Percentiles rank a stretch among this genome's conserved stretches.
Evolutionary conservation across 2,329 filamentous ascomycete species (phyloP).

Genomic region (Fusarium sp.): DNA sequence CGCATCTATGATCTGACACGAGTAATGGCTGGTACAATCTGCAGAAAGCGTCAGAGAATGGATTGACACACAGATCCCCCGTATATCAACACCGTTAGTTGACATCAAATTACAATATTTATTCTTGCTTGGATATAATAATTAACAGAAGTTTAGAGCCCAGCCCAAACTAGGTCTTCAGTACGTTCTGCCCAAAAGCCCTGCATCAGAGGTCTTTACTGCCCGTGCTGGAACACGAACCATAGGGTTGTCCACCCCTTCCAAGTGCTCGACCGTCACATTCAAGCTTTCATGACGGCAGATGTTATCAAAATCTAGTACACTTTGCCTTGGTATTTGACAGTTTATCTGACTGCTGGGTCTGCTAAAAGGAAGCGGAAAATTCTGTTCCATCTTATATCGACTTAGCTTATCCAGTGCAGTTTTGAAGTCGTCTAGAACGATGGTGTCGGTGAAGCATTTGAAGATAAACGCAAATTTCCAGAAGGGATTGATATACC

Average conservation of each 20-base stretch:
- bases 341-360: background rate
- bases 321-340: background rate
- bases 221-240: background rate
- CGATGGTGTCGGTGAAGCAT: slow-evolving; percentile 74
- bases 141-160: no score
- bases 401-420: slow-evolving; percentile 54
- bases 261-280: slow-evolving; percentile 5
- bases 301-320: rapidly evolving
- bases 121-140: no score
- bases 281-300: background rate
- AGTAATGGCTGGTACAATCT: no score
- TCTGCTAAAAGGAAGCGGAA: slow-evolving; percentile 30
- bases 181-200: background rate
- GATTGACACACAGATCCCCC: no score
- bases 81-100: no score
- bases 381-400: slow-evolving; percentile 27
- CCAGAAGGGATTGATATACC: slow-evolving; percentile 36
- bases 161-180: no score
- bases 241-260: background rate
- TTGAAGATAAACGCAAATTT: slow-evolving; percentile 56
- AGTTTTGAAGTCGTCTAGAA: slow-evolving; percentile 77
- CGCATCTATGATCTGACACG: no score
- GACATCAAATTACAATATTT: no score
- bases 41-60: no score
- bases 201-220: background rate